Base-by-base conservation (phyloP, 83 land plant species). In the Picea mariana region DNA sequence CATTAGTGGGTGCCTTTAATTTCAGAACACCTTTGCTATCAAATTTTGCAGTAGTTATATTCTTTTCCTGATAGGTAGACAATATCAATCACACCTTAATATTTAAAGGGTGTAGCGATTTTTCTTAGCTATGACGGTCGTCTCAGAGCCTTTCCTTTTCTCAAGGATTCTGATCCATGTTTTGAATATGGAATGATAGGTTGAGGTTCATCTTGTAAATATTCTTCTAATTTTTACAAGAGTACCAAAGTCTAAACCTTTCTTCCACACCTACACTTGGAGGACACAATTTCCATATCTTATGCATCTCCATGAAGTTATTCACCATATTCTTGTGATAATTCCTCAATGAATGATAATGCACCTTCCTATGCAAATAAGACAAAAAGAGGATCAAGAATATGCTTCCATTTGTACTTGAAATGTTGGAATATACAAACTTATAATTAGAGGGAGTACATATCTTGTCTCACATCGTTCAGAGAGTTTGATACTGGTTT, bases 11-110 rank as follows among this genome's bases (percentile, higher is more conserved):
- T 62, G 84, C n/a, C 72, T 72, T 85, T 52, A 85, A 67, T 31
- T 85, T 85, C n/a, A 85, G 47, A 64, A 85, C 87, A n/a, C 87
- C 87, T 55, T 79, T 82, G 16, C 81, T 62, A 42, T 79, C 83
- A 18, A n/a, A 64, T 26, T 78, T 85, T 23, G 47, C 6, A 23
- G 12, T 27, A 9, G 27, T 38, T 31, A 44, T 6, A 47, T 27
- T n/a, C 23, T 40, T 77, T 64, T 42, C 62, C 20, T 26, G 65
- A 59, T 75, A 26, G 65, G 31, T 75, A 26, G 24, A 24, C 16
- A 2, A 75, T 20, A 40, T 40, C 78, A 61, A 38, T 16, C 26
- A 27, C 49, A 34, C 75, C 20, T 21, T 34, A 47, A 81, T 26
- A 40, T 42, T 78, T 71, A 4, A 27, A n/a, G 47, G 58, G 18